Evolutionary conservation across 148 eudicot genomes (phyloP).

Genomic region (Rhododendron vialii): DNA sequence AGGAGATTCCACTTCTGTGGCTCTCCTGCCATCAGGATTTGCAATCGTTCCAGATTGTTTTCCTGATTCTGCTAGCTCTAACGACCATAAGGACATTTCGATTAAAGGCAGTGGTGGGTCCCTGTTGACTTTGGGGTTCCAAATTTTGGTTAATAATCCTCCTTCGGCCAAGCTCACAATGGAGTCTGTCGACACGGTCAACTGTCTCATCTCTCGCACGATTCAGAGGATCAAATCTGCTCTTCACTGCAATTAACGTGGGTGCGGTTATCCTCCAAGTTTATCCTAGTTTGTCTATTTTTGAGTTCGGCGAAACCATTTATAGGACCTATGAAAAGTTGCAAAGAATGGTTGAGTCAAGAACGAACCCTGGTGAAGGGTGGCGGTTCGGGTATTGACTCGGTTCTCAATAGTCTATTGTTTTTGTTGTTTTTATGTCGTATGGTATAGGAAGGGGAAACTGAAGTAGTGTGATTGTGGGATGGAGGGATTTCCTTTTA

Average conservation of each 20-base stretch:
- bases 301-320: not conserved
- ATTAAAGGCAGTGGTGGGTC: slow-evolving; percentile 29
- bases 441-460: not conserved
- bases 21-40: slow-evolving; percentile 70
- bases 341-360: slow-evolving; percentile 37
- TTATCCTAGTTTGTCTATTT: not conserved
- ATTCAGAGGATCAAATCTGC: slow-evolving; percentile 55
- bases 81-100: not conserved
- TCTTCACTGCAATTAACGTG: slow-evolving; percentile 15
- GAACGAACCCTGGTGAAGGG: slow-evolving; percentile 71
- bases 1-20: slow-evolving; percentile 48
- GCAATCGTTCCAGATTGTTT: slow-evolving; percentile 47
- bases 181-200: slow-evolving; percentile 65
- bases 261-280: not conserved
- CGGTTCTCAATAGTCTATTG: slow-evolving; percentile 12
- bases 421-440: not conserved
- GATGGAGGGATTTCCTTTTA: not conserved
- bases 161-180: slow-evolving; percentile 49
- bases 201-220: slow-evolving; percentile 52
- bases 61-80: slow-evolving; percentile 21
- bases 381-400: slow-evolving; percentile 87
- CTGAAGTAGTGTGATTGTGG: not conserved
- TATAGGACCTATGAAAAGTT: not conserved
- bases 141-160: slow-evolving; percentile 48
- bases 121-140: slow-evolving; percentile 62